Conservation (phyloP, 2,329 filamentous ascomycete species). For the Hypoxylon sp. region DNA sequence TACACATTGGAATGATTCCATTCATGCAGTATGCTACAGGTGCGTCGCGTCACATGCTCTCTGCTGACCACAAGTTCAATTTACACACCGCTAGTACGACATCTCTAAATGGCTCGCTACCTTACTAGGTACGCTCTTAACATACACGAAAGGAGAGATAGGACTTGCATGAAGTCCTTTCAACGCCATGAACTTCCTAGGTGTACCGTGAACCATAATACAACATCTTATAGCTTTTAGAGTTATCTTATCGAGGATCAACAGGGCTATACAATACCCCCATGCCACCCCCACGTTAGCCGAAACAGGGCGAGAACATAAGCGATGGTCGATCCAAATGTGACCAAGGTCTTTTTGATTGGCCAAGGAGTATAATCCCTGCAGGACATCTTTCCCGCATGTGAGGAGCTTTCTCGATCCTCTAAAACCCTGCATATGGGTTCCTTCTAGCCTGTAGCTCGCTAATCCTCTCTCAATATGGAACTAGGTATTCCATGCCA, state of each 20-base stretch:
- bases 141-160: neutral
- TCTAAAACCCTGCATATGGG: neutral
- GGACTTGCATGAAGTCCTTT: neutral
- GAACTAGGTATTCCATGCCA: neutral
- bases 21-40: slow-evolving; percentile 5
- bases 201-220: neutral
- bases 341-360: slow-evolving; percentile 4
- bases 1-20: neutral
- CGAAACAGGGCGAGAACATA: neutral
- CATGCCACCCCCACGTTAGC: slow-evolving; percentile 13
- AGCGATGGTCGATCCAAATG: slow-evolving; percentile 11
- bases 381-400: neutral
- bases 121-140: neutral
- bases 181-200: neutral
- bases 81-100: slow-evolving; percentile 5
- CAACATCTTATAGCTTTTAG: slow-evolving; percentile 7
- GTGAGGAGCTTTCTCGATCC: slow-evolving; percentile 5
- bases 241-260: slow-evolving; percentile 12
- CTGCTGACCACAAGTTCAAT: neutral
- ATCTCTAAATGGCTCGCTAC: too few species aligned
- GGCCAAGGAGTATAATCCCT: neutral
- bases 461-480: neutral
- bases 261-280: neutral
- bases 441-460: neutral
- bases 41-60: slow-evolving; percentile 4